Evolutionary conservation across 257 asterid species (phyloP), one percentile per base, ranked within the genome.

Genomic region (Linderniella brevidens): DNA sequence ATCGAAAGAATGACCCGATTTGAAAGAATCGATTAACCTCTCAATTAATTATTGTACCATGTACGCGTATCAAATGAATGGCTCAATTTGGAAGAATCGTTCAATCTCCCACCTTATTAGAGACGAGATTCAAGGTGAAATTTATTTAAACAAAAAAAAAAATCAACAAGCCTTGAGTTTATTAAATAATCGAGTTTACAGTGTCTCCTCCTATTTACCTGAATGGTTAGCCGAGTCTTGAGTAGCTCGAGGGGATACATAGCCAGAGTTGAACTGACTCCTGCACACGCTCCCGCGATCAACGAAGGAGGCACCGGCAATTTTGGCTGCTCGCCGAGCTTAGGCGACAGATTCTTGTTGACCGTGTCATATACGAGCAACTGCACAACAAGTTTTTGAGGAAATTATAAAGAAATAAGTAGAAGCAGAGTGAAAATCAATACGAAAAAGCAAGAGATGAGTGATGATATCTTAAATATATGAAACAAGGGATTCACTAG

Each of bases 281-380:
- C 98, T 37, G 95, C 98, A 60, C 93, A 80, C 37, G 98, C 95
- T 44, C 98, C 98, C 0, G 95, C 98, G 46, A 88, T 50, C 47
- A 84, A 53, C 35, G 98, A 85, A 41, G 98, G 82, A 39, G 95
- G 95, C 19, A 84, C 42, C 9, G 72, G 86, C 37, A 88, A 39
- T 74, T 71, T 84, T 53, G 72, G 69, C 36, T 63, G 68, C 17
- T 76, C 76, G 6, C 83, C 92, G 4, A 65, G 68, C 64, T 79
- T 88, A 12, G 84, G 67, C 1, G 98, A 76, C 69, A 88, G 64
- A 9, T 65, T 72, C 79, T 76, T 84, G 58, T 88, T 88, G 44
- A 84, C 83, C 4, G 98, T 88, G 68, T 88, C 98, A 41, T 80
- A 88, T 15, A 79, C 87, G 52, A 80, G 75, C 54, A 88, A 67